These are phyloP conservation scores for Tieghemiomyces parasiticus DNA, from an alignment of 192 early-diverging fungal species.

Conservation along the genomic window DNA sequence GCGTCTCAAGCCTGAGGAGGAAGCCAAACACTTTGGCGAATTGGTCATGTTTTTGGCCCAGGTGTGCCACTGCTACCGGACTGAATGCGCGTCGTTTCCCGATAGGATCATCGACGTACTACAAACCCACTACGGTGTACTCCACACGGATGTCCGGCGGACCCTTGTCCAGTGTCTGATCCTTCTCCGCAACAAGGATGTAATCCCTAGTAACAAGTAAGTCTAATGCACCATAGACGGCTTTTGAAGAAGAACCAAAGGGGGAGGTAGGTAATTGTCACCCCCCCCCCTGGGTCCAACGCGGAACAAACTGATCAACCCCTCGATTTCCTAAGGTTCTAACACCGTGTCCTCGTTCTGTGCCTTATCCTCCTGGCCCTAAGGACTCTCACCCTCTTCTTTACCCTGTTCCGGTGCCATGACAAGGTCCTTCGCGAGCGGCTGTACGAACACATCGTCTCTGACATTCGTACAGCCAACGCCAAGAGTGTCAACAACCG, in stretches of 20 bases:
- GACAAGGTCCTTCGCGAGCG: constrained; percentile 84
- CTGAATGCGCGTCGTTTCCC: constrained; percentile 66
- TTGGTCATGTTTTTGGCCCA: constrained; percentile 86
- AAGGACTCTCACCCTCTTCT: constrained; percentile 78
- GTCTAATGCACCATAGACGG: constrained; percentile 9
- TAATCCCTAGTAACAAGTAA: constrained; percentile 44
- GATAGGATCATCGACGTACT: constrained; percentile 72
- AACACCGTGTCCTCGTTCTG: no score
- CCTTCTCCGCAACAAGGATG: constrained; percentile 72
- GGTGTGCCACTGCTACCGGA: constrained; percentile 74
- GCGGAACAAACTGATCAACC: no score
- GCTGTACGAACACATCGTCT: constrained; percentile 88
- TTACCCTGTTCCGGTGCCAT: constrained; percentile 84
- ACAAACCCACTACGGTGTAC: constrained; percentile 60
- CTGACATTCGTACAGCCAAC: constrained; percentile 89
- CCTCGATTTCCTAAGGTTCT: no score
- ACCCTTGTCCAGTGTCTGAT: constrained; percentile 83
- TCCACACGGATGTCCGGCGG: constrained; percentile 70
- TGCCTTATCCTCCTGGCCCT: not conserved
- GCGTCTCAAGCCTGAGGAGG: constrained; percentile 69
- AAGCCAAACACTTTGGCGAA: constrained; percentile 68
- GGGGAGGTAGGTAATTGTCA: no score
- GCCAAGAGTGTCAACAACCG: constrained; percentile 90
- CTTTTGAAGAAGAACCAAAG: no score
- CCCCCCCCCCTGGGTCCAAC: no score